Evolutionary conservation across 2,329 filamentous ascomycete species (phyloP).

Genomic region (Hymenotorrendiella dingleyae): DNA sequence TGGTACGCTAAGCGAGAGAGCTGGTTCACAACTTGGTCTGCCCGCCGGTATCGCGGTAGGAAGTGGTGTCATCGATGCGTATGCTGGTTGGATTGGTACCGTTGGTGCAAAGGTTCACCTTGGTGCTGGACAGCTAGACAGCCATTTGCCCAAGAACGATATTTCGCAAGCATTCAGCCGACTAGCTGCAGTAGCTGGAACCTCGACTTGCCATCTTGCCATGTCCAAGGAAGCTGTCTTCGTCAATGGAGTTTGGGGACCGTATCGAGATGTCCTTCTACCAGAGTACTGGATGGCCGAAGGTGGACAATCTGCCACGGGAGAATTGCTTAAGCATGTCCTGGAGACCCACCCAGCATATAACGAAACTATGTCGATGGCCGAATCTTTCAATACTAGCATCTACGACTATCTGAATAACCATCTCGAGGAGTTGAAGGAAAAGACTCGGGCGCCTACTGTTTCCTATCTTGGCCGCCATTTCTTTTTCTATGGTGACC

Average conservation of each 20-base stretch:
- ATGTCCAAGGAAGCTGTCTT: slow-evolving; percentile 94
- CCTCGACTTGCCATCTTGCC: slow-evolving; percentile 93
- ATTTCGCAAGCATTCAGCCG: slow-evolving; percentile 89
- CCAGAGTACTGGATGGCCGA: slow-evolving; percentile 96
- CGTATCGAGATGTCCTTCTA: slow-evolving; percentile 88
- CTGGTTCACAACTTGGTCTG: slow-evolving; percentile 76
- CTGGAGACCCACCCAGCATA: slow-evolving; percentile 93
- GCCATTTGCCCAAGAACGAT: slow-evolving; percentile 68
- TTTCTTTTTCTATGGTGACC: slow-evolving; percentile 97
- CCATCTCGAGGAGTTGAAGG: slow-evolving; percentile 71
- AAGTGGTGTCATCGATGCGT: slow-evolving; percentile 95
- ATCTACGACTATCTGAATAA: slow-evolving; percentile 94
- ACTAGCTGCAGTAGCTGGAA: slow-evolving; percentile 89
- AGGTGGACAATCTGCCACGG: slow-evolving; percentile 92
- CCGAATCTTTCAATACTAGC: slow-evolving; percentile 76
- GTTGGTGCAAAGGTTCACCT: slow-evolving; percentile 94
- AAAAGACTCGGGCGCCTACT: slow-evolving; percentile 63
- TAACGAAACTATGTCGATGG: slow-evolving; percentile 70
- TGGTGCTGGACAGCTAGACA: slow-evolving; percentile 59
- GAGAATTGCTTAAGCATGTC: slow-evolving; percentile 88
- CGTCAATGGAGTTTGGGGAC: slow-evolving; percentile 93
- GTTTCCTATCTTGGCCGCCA: slow-evolving; percentile 85
- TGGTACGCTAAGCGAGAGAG: slow-evolving; percentile 76
- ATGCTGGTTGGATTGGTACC: slow-evolving; percentile 97
- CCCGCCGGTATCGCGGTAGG: slow-evolving; percentile 85